Percentiles rank a stretch among this genome's conserved stretches.
phyloP scores from a whole-genome alignment of 768 basidiomycete genomes.

The Russula foetens region DNA sequence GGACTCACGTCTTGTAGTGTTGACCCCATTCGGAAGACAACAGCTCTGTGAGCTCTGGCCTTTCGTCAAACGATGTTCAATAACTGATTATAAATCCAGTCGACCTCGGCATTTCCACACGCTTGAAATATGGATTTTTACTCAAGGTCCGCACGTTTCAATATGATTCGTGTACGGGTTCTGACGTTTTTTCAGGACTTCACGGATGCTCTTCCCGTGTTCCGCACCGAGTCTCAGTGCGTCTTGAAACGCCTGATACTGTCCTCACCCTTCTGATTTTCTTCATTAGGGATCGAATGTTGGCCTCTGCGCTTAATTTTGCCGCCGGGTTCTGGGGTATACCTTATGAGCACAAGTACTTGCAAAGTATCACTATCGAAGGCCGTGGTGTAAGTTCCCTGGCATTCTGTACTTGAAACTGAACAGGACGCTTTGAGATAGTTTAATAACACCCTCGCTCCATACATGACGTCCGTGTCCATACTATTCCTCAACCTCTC shows the following conservation, averaged over 20 bases:
- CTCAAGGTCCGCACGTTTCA: conserved; percentile 25
- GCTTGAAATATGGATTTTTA: conserved; percentile 37
- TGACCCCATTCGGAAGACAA: conserved; percentile 87
- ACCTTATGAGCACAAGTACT: conserved; percentile 36
- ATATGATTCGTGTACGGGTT: conserved; percentile 23
- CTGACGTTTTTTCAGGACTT: conserved; percentile 29
- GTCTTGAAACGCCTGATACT: conserved; percentile 5
- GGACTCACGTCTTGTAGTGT: conserved; percentile 36
- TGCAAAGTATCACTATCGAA: conserved; percentile 38
- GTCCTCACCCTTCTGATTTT: neutral
- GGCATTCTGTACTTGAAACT: conserved; percentile 15
- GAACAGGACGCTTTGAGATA: conserved; percentile 10
- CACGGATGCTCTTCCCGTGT: conserved; percentile 38
- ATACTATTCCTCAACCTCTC: neutral
- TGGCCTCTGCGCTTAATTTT: conserved; percentile 45
- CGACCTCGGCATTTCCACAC: conserved; percentile 36
- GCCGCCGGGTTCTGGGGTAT: conserved; percentile 46
- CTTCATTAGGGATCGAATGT: conserved; percentile 37
- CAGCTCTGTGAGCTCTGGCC: conserved; percentile 60
- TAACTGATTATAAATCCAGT: conserved; percentile 21
- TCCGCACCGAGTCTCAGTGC: conserved; percentile 44
- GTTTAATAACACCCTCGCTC: conserved; percentile 68
- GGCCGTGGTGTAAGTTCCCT: conserved; percentile 26
- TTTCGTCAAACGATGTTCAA: neutral
- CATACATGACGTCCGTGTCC: conserved; percentile 58